Evolutionary conservation across 2,329 filamentous ascomycete species (phyloP).

Genomic region (Talaromyces sp.): DNA sequence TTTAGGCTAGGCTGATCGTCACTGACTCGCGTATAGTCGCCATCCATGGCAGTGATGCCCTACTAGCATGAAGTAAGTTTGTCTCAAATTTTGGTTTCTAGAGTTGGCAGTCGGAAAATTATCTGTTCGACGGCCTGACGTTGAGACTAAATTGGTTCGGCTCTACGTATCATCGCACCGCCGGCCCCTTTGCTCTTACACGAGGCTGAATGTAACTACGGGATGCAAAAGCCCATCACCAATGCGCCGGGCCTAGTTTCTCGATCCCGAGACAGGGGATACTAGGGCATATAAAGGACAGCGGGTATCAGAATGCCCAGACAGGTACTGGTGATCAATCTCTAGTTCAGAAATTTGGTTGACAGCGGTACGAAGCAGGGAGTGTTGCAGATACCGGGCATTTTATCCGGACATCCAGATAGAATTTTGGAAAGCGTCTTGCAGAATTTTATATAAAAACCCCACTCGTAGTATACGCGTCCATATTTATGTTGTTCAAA

Average conservation of each 20-base stretch:
- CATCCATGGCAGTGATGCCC: not conserved
- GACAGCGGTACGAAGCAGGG: too few relatives aligned
- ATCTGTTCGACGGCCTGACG: not conserved
- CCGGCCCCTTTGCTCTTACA: not conserved
- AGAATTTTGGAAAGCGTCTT: too few relatives aligned
- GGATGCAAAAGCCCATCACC: not conserved
- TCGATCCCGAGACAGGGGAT: not conserved
- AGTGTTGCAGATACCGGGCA: too few relatives aligned
- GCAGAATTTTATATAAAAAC: too few relatives aligned
- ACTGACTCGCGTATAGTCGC: not conserved
- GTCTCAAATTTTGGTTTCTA: constrained; percentile 1
- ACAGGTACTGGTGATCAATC: not conserved
- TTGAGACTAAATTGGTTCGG: not conserved
- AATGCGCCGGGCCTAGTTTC: not conserved
- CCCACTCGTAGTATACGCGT: too few relatives aligned
- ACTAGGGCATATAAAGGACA: too few relatives aligned
- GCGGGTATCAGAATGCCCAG: not conserved
- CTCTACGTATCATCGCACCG: not conserved
- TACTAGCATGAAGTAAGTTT: not conserved
- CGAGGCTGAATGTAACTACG: not conserved
- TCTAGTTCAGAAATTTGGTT: not conserved
- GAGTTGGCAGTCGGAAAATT: not conserved
- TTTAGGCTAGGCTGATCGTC: not conserved
- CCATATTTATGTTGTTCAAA: too few relatives aligned
- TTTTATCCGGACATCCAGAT: too few relatives aligned